Evolutionary conservation across 164 flowering plant species (phyloP), one percentile per base, ranked within the genome.

Genomic region (Aristolochia californica): DNA sequence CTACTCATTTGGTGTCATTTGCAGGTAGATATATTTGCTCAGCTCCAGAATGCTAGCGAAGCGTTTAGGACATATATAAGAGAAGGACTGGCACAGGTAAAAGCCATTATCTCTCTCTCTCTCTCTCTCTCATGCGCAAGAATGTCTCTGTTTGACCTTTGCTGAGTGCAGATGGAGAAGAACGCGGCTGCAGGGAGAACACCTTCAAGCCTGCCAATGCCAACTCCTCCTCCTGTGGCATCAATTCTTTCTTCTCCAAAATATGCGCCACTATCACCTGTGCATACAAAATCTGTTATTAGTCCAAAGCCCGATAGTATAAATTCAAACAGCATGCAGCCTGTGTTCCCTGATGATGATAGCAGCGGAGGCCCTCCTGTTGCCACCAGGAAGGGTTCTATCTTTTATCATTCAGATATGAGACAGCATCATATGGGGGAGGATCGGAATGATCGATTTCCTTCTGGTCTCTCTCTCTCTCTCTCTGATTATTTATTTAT

Each of bases 31-130:
- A 94, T 94, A 73, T 94, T 90, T 80, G 52, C 95, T 61, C 99
- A 94, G 75, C 95, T 94, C 34, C 99, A 94, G 78, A 94, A 94
- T 79, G 99, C 99, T 40, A 94, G 99, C 58, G 99, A 94, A 71
- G 99, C 99, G 45, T 94, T 94, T 61, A 80, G 99, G 16, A 94
- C 95, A n/a, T 94, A 94, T 67, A 94, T 94, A 28, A 79, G 96
- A 68, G 96, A 94, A 72, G 99, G 97, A 57, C 71, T 94, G 64
- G 84, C 93, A 26, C 95, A 90, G 97, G 99, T 90, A 17, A 57
- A 76, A 45, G 16, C 9, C 25, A 17, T 2, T 13, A 13, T 15
- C 26, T 23, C 15, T 22, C 27, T 50, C 54, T n/a, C 22, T 23
- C 54, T 2, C 45, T 22, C 20, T 30, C 43, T 10, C 30, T 23